A percentile compares a stretch with the other conserved stretches of the same genome.
These are phyloP conservation scores for Pulveroboletus sp. DNA, from an alignment of 1,284 basidiomycete species.

Conservation along the genomic window DNA sequence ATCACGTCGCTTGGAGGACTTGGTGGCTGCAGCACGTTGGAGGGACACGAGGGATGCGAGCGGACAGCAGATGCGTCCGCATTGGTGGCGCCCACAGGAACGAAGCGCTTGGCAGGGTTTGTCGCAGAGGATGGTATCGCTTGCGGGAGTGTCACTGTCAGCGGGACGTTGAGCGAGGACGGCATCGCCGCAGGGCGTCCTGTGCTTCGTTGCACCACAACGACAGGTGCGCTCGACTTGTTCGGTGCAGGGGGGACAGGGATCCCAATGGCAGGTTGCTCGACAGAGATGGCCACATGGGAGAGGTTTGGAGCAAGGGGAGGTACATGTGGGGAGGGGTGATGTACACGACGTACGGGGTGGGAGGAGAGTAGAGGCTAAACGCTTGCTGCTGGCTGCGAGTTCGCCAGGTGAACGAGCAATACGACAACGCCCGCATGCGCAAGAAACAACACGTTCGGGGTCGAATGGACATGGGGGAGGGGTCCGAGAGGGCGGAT, in stretches of 20 bases:
- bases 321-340: conserved; percentile 77
- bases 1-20: conserved; percentile 47
- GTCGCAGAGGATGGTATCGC: conserved; percentile 72
- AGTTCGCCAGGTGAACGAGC: conserved; percentile 47
- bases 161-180: conserved; percentile 8
- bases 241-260: conserved; percentile 76
- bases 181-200: conserved; percentile 47
- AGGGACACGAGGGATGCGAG: conserved; percentile 67
- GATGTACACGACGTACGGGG: conserved; percentile 66
- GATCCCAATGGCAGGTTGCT: conserved; percentile 55
- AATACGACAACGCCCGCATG: conserved; percentile 66
- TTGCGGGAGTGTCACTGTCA: conserved; percentile 22
- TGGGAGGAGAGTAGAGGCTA: conserved; percentile 31
- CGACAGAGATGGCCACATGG: conserved; percentile 72
- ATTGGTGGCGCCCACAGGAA: conserved; percentile 82
- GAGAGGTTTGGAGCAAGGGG: conserved; percentile 66
- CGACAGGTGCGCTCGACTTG: conserved; percentile 74
- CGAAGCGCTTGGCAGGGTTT: conserved; percentile 73
- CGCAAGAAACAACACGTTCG: conserved; percentile 66
- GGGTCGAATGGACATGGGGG: conserved; percentile 77
- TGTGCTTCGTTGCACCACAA: conserved; percentile 68
- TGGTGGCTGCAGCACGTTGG: conserved; percentile 58
- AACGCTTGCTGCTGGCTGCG: conserved; percentile 16
- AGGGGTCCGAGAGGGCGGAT: conserved; percentile 64
- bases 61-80: conserved; percentile 83